Evolutionary conservation across 768 basidiomycete genomes (phyloP), one percentile per base, ranked within the genome.

Genomic region (Calocybe indica): DNA sequence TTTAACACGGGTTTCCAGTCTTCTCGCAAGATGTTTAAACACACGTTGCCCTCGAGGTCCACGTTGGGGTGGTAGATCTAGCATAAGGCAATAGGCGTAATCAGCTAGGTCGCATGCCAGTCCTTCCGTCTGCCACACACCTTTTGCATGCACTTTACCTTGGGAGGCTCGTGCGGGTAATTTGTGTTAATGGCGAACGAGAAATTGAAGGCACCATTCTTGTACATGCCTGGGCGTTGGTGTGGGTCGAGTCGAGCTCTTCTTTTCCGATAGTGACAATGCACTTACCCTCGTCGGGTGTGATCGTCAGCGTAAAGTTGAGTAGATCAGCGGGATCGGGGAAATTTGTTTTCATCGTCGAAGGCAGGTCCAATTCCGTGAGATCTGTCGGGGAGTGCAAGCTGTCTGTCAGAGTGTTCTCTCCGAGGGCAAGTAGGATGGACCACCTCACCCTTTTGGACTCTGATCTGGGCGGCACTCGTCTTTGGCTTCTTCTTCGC

Each of bases 1-100:
- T 97, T 98, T 38, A 99, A 74, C 3, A 99, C 96, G 5, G 96
- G 96, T 62, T 99, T 99, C 96, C 96, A 99, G 70, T 99, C 96
- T 73, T 99, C 96, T 63, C 96, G 83, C 49, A 98, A 79, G 63
- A 98, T 97, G 69, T 98, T 98, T 58, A 99, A 67, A 73, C 96
- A 99, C 40, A 99, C 95, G 57, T 98, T 98, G 39, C 96, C 96
- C 62, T 97, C 92, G 34, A 96, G 78, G 66, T 99, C 96, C 45
- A 99, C 86, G 60, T 99, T 99, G 1, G 96, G 96, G 64, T 99
- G 96, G 66, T 99, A 99, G 62, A 98, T 97, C 95, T 98, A 43
- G 22, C 22, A 22, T 22, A 22, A 22, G 22, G 22, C 4, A 22
- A 4, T 4, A 22, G 22, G 22, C 22, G 22, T 22, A 22, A 22